Conservation (phyloP, 345 rosid genomes). For the Rhodamnia rubescens region DNA sequence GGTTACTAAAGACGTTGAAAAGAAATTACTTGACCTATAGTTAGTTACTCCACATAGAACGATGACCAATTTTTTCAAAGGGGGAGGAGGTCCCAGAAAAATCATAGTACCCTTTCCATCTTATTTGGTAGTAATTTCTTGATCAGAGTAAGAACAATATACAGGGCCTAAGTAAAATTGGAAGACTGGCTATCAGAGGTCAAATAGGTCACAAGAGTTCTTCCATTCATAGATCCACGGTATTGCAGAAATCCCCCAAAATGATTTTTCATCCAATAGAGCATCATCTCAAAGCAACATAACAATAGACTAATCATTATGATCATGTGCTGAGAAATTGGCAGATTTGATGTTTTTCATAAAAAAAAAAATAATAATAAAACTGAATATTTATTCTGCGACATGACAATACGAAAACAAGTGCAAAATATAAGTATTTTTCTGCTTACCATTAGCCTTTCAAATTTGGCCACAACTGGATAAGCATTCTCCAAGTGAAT, state of each 20-base stretch:
- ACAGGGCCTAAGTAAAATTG: neutral
- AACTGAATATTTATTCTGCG: neutral
- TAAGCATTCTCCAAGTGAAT: constrained; percentile 34
- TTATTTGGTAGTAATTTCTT: neutral
- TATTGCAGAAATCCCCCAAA: neutral
- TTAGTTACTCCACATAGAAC: neutral
- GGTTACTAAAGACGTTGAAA: neutral
- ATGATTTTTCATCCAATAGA: neutral
- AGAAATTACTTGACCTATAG: neutral
- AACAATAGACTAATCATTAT: neutral
- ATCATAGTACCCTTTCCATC: neutral
- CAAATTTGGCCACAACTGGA: constrained; percentile 43
- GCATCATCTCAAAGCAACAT: neutral
- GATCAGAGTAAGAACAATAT: neutral
- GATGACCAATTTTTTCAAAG: neutral
- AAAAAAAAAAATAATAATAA: neutral
- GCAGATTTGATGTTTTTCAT: neutral
- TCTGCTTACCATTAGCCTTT: constrained; percentile 66
- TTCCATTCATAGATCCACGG: neutral
- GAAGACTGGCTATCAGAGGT: neutral
- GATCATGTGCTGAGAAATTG: neutral
- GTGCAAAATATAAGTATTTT: neutral
- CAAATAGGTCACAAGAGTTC: neutral
- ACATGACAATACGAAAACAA: neutral
- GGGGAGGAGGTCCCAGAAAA: neutral